These are phyloP conservation scores for Mollisia scopiformis DNA, from an alignment of 2,329 filamentous ascomycete species.

Conservation along the genomic window DNA sequence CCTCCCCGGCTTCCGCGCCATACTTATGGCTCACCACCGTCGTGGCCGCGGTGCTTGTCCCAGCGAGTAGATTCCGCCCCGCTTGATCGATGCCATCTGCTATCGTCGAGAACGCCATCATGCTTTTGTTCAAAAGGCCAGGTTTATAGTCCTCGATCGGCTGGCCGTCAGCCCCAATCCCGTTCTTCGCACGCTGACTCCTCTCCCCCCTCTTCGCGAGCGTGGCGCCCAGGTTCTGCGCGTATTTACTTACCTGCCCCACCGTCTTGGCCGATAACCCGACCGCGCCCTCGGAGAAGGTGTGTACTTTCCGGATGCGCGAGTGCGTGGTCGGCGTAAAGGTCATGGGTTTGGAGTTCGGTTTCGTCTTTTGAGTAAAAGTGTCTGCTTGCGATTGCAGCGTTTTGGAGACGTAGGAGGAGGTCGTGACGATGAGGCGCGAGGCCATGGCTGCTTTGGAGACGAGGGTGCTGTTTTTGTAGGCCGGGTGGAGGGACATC, in stretches of 20 bases:
- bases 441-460: constrained; percentile 87
- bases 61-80: constrained; percentile 75
- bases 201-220: constrained; percentile 65
- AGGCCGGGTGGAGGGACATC: constrained; percentile 85
- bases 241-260: constrained; percentile 78
- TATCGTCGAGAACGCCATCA: constrained; percentile 96
- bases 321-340: constrained; percentile 86
- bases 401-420: constrained; percentile 76
- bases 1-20: constrained; percentile 79
- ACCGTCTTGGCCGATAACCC: constrained; percentile 84
- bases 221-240: constrained; percentile 86
- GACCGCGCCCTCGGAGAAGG: constrained; percentile 79
- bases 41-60: constrained; percentile 76
- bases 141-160: constrained; percentile 72
- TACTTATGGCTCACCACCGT: constrained; percentile 89
- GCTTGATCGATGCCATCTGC: constrained; percentile 92
- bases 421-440: constrained; percentile 87
- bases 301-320: constrained; percentile 86
- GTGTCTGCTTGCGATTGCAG: constrained; percentile 77
- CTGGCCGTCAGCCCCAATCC: constrained; percentile 72
- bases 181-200: constrained; percentile 58
- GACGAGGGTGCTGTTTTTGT: constrained; percentile 84
- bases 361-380: constrained; percentile 81
- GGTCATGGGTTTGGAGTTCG: constrained; percentile 78
- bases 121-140: constrained; percentile 88